Percentiles rank a stretch among this genome's conserved stretches.
Evolutionary conservation across 2,329 filamentous ascomycete genomes (phyloP).

Genomic region (Exophiala phaeomuriformis): DNA sequence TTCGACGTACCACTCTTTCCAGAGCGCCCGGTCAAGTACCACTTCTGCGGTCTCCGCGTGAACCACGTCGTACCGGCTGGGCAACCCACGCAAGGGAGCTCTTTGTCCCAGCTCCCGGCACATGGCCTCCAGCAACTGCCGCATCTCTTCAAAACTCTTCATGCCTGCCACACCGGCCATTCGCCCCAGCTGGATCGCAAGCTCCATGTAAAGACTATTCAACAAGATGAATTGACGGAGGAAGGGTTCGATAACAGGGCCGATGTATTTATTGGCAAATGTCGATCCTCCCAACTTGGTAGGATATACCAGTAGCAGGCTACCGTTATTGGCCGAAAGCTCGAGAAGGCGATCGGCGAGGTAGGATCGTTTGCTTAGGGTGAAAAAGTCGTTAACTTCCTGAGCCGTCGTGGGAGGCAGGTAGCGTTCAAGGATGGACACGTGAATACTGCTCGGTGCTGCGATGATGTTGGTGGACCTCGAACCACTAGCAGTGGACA

Average conservation of each 20-base stretch:
- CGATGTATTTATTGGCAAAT: constrained; percentile 54
- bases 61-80: constrained; percentile 40
- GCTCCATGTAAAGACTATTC: constrained; percentile 51
- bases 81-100: constrained; percentile 28
- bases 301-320: constrained; percentile 57
- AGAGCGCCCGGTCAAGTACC: constrained; percentile 46
- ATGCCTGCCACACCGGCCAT: constrained; percentile 49
- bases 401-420: constrained; percentile 55
- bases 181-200: constrained; percentile 48
- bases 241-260: constrained; percentile 54
- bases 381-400: constrained; percentile 55
- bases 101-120: constrained; percentile 34
- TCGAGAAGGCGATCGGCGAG: constrained; percentile 56
- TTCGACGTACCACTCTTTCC: constrained; percentile 59
- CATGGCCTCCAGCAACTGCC: constrained; percentile 35
- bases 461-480: constrained; percentile 52
- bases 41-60: constrained; percentile 48
- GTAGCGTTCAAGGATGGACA: constrained; percentile 57
- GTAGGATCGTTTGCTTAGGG: constrained; percentile 47
- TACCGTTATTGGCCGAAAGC: constrained; percentile 50
- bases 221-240: constrained; percentile 53
- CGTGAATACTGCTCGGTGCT: constrained; percentile 52
- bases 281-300: constrained; percentile 51
- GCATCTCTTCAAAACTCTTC: constrained; percentile 48
- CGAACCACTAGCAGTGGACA: constrained; percentile 35